Percentiles rank a stretch among this genome's conserved stretches.
These are phyloP conservation scores for Candida chilensis DNA, from an alignment of 805 yeast genomes.

Conservation along the genomic window DNA sequence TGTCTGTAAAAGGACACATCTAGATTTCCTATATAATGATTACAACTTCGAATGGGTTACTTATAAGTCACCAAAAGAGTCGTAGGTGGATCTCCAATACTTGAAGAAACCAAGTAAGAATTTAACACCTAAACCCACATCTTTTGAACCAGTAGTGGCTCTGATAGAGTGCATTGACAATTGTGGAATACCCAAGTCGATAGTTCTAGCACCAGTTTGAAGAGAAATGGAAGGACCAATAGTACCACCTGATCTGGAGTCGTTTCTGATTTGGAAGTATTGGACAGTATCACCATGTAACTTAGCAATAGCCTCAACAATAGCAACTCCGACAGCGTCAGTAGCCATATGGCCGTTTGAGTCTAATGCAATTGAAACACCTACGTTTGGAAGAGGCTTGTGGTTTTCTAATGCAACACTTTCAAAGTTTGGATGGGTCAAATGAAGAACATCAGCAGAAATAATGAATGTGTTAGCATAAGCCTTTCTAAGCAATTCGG, in stretches of 20 bases:
- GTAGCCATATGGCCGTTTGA: constrained; percentile 82
- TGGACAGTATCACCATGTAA: constrained; percentile 59
- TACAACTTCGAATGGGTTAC: too few species aligned
- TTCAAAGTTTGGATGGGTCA: constrained; percentile 70
- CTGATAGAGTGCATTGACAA: constrained; percentile 82
- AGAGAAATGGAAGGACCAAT: constrained; percentile 68
- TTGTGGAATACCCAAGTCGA: constrained; percentile 79
- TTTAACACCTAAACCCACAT: constrained; percentile 64
- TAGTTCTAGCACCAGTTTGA: constrained; percentile 65
- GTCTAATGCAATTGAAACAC: constrained; percentile 62
- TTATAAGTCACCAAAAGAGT: constrained; percentile 39
- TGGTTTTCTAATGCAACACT: constrained; percentile 68
- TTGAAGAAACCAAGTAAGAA: constrained; percentile 64
- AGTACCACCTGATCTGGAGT: constrained; percentile 80
- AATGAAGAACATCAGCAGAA: constrained; percentile 81
- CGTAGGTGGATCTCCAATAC: constrained; percentile 56
- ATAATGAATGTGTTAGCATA: constrained; percentile 73
- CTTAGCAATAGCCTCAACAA: constrained; percentile 62
- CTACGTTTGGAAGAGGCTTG: constrained; percentile 73
- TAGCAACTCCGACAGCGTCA: constrained; percentile 62
- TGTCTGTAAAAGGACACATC: too few species aligned
- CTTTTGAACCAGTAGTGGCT: constrained; percentile 72
- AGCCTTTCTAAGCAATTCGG: constrained; percentile 19
- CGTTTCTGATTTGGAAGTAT: constrained; percentile 82
- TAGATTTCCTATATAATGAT: too few species aligned